A percentile compares a stretch with the other conserved stretches of the same genome.
Conservation (phyloP, 169 alveolate species). For the Plasmodium coatneyi region DNA sequence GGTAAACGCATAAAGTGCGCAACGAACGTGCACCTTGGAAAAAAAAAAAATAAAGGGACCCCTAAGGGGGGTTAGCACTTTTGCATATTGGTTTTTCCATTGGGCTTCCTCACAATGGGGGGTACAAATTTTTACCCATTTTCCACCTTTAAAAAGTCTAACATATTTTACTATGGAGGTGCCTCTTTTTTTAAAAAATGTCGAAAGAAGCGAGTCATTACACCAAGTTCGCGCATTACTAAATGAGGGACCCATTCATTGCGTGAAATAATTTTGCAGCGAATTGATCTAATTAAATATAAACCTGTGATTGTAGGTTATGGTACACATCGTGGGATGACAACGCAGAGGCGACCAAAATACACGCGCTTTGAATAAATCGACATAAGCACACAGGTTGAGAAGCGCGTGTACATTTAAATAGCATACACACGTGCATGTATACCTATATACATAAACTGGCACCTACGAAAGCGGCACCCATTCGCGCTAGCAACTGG, state of each 20-base stretch:
- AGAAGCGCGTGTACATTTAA: not conserved
- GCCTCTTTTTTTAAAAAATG: not conserved
- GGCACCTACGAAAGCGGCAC: not conserved
- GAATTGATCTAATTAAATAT: conserved; percentile 1
- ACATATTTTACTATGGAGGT: not conserved
- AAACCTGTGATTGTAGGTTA: not conserved
- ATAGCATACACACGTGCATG: not conserved
- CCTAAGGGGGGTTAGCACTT: not conserved
- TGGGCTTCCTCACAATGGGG: not conserved
- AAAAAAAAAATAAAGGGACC: not conserved
- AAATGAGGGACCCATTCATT: not conserved
- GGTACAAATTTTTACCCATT: not conserved
- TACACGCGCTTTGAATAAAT: not conserved
- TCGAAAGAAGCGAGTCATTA: not conserved
- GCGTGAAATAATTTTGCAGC: not conserved
- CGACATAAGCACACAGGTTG: not conserved
- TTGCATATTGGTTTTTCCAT: not conserved
- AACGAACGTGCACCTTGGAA: not conserved
- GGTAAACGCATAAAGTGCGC: not conserved
- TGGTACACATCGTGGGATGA: not conserved
- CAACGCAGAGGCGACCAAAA: not conserved
- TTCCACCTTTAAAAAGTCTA: not conserved
- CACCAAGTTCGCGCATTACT: not conserved
- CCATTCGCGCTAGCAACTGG: not conserved
- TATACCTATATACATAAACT: not conserved